Conservation (phyloP, 331 rosid species). For the Dryas integrifolia region DNA sequence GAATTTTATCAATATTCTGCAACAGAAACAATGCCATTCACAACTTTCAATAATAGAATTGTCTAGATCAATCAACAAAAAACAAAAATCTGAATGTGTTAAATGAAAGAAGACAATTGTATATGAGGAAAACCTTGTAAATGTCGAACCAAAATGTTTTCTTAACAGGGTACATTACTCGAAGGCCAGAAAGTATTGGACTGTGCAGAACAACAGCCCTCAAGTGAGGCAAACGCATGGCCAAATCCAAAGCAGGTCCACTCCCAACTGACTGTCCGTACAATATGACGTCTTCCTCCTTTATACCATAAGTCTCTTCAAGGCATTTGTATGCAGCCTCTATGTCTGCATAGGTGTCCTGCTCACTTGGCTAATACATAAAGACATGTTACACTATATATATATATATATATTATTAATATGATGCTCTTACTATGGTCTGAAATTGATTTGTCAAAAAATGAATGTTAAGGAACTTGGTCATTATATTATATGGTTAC, state of each 20-base stretch:
- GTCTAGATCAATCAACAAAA: background rate
- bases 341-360: constrained; percentile 74
- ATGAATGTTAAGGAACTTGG: background rate
- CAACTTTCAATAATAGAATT: background rate
- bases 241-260: constrained; percentile 62
- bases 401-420: background rate
- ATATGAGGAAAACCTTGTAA: constrained; percentile 43
- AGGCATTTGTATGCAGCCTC: constrained; percentile 60
- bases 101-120: constrained; percentile 4
- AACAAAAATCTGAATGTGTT: background rate
- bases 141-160: constrained; percentile 73
- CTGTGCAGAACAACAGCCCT: constrained; percentile 63
- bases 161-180: constrained; percentile 63
- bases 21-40: constrained; percentile 16
- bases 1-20: constrained; percentile 68
- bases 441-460: background rate
- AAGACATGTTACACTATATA: background rate
- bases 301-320: constrained; percentile 54
- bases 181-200: constrained; percentile 61
- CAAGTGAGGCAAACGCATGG: constrained; percentile 46
- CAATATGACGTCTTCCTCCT: constrained; percentile 50
- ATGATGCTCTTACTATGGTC: too few species aligned
- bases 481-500: too few species aligned
- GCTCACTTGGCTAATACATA: constrained; percentile 59
- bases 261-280: constrained; percentile 75